phyloP scores from a whole-genome alignment of 306 rosid species.

The Sindora glabra region DNA sequence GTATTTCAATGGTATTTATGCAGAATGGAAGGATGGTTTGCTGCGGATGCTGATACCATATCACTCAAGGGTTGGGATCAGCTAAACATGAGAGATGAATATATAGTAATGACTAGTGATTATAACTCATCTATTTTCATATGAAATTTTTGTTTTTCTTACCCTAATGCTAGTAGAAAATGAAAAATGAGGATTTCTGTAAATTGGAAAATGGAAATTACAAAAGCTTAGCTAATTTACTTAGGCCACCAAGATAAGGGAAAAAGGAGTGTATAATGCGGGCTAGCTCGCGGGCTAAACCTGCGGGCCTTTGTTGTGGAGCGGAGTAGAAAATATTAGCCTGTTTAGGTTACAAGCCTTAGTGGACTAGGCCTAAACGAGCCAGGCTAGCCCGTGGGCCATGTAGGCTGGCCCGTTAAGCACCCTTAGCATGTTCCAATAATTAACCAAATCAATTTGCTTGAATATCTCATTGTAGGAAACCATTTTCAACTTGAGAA shows the following conservation, averaged over 20 bases:
- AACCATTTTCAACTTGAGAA: too few species aligned
- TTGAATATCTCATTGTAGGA: too few species aligned
- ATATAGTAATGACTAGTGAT: conserved; percentile 6
- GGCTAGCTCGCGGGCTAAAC: too few species aligned
- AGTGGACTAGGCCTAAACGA: too few species aligned
- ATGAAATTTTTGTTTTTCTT: background rate
- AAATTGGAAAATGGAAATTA: background rate
- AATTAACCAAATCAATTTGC: too few species aligned
- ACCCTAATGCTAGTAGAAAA: background rate
- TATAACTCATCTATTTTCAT: background rate
- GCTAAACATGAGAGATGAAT: conserved; percentile 31
- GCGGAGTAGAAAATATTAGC: too few species aligned
- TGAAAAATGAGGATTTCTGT: background rate
- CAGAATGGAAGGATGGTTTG: conserved; percentile 99
- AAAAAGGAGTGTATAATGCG: too few species aligned
- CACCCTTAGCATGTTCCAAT: too few species aligned
- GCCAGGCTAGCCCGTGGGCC: too few species aligned
- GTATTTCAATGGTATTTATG: conserved; percentile 98
- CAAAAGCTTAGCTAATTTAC: background rate
- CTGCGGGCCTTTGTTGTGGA: too few species aligned
- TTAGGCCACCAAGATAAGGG: background rate
- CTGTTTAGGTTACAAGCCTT: too few species aligned
- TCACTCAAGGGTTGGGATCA: conserved; percentile 92
- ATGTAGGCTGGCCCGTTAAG: too few species aligned
- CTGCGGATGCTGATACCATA: conserved; percentile 88